Evolutionary conservation across 78 protist genomes (phyloP).

Genomic region (Dictyostelium citrinum): DNA sequence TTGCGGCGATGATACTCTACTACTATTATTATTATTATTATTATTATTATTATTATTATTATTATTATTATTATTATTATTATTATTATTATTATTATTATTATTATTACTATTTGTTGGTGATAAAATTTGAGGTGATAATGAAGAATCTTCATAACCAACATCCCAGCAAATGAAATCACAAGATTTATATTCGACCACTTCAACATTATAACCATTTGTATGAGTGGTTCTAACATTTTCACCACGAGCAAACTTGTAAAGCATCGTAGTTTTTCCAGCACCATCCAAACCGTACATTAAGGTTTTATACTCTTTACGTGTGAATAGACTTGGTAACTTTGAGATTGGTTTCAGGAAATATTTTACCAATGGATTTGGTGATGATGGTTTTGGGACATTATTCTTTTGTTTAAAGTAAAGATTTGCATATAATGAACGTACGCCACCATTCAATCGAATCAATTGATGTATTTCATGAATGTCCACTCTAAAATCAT

Average conservation of each 20-base stretch:
- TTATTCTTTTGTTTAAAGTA: slow-evolving; percentile 22
- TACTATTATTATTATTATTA: not conserved
- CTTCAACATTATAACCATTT: slow-evolving; percentile 89
- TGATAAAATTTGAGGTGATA: not conserved
- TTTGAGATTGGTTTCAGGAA: slow-evolving; percentile 33
- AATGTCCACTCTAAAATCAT: slow-evolving; percentile 22
- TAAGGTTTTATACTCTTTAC: slow-evolving; percentile 93
- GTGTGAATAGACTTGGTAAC: slow-evolving; percentile 24
- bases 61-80: not conserved
- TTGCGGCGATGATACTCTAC: not conserved
- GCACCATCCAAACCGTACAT: slow-evolving; percentile 95
- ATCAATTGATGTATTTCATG: not conserved
- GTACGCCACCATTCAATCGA: slow-evolving; percentile 38
- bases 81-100: slow-evolving; percentile 14
- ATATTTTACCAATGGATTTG: slow-evolving; percentile 42
- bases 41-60: not conserved
- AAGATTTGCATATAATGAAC: slow-evolving; percentile 62
- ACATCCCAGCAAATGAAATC: slow-evolving; percentile 78
- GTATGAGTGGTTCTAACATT: slow-evolving; percentile 85
- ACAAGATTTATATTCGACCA: slow-evolving; percentile 68
- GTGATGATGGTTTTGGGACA: not conserved
- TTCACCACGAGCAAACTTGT: slow-evolving; percentile 87
- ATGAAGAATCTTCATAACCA: slow-evolving; percentile 11
- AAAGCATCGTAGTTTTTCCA: slow-evolving; percentile 91
- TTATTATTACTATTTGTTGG: not conserved